A percentile compares a stretch with the other conserved stretches of the same genome.
Conservation (phyloP, 768 basidiomycete species). For the Chalciporus pseudorubinellus region DNA sequence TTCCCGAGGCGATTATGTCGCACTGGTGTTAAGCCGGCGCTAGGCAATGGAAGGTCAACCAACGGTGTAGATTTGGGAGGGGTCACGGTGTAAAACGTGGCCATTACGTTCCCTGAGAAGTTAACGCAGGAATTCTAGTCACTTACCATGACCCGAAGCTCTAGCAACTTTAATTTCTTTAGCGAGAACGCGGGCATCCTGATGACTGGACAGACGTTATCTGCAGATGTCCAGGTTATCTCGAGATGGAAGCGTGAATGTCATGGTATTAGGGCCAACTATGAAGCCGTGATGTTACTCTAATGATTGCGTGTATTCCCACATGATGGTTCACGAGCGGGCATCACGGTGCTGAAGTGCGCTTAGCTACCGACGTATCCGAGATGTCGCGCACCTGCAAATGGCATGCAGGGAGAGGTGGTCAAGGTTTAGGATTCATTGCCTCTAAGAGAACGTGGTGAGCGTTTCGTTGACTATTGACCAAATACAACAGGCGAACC, state of each 20-base stretch:
- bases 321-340: constrained; percentile 8
- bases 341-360: constrained; percentile 8
- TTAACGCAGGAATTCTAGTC: neutral
- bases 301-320: constrained; percentile 18
- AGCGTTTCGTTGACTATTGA: neutral
- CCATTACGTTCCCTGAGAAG: neutral
- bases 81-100: neutral
- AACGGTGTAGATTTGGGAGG: neutral
- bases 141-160: neutral
- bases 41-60: too few relatives aligned
- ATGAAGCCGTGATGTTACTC: constrained; percentile 11
- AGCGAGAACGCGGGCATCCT: neutral
- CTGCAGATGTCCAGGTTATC: neutral
- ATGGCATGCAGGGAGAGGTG: neutral
- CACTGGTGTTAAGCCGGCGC: too few relatives aligned
- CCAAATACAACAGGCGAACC: constrained; percentile 48
- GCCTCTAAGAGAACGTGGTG: constrained; percentile 25
- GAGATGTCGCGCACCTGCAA: neutral
- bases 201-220: neutral
- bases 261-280: constrained; percentile 13
- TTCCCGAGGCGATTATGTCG: too few relatives aligned
- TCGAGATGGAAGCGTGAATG: neutral
- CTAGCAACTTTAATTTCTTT: too few relatives aligned
- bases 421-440: constrained; percentile 32
- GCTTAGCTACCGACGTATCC: constrained; percentile 4